Base-by-base conservation (phyloP, 306 rosid species). In the Begonia peltatifolia region DNA sequence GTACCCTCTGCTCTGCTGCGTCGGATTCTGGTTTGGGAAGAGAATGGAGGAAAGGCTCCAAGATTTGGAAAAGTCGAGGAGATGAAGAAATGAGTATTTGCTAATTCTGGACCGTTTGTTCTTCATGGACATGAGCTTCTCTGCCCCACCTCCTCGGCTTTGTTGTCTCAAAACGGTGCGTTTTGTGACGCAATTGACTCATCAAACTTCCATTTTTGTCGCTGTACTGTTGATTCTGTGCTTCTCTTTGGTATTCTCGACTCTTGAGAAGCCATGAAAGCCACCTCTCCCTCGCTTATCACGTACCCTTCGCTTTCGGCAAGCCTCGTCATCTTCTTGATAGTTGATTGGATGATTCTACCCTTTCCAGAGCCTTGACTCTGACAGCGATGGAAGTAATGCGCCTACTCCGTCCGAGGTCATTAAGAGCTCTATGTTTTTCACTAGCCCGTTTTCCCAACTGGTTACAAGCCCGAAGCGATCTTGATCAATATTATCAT, bases 341-440 rank as follows among this genome's bases (percentile, higher is more conserved):
- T 17, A 17, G 18, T 17, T 17, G 77, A 43, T 67, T 82, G 42
- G 67, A 74, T 10, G 68, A 66, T 1, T 79, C 79, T 60, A 46
- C 79, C 46, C 23, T 84, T 57, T 73, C 83, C 46, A 54, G 78
- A 62, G 93, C 97, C 47, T 77, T 89, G 78, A 66, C 41, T 20
- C 23, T 20, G 23, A 20, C 23, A 50, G 76, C 74, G 46, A 63
- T 88, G 72, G 84, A 88, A 18, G 73, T 81, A 54, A 84, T 89
- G 84, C 78, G 73, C 83, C 15, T 88, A 84, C 63, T 65, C 79
- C 11, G 83, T 20, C 23, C 4, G 23, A 79, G 71, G 84, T 88
- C 51, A 71, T 88, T 63, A 88, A 82, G 72, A 77, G 18, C 60
- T 88, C 93, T 60, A 35, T 89, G 65, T 78, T 14, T 72, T 89